These are phyloP conservation scores for Penicillium decumbens DNA, from an alignment of 2,329 filamentous ascomycete genomes.

Conservation along the genomic window DNA sequence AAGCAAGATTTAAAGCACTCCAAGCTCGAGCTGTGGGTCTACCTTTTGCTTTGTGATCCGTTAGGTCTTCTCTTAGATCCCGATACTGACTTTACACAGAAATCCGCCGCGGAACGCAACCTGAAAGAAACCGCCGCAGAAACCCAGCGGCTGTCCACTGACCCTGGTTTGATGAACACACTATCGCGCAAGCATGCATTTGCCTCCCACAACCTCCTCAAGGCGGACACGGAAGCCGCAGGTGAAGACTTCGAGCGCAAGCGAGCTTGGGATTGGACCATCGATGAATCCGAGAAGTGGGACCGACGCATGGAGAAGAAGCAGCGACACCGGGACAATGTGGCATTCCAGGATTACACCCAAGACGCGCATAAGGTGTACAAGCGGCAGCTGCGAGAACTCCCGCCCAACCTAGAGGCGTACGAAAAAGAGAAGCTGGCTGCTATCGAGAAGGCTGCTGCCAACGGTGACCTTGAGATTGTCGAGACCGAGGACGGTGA, in stretches of 20 bases:
- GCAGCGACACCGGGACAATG: conserved; percentile 71
- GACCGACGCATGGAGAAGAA: conserved; percentile 87
- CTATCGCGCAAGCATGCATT: conserved; percentile 82
- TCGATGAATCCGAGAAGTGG: conserved; percentile 92
- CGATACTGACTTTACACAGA: conserved; percentile 31
- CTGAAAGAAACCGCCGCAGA: conserved; percentile 79
- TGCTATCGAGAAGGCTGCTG: conserved; percentile 78
- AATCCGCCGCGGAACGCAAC: conserved; percentile 53
- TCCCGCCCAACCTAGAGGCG: conserved; percentile 71
- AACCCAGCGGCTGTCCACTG: conserved; percentile 70
- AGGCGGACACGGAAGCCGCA: conserved; percentile 77
- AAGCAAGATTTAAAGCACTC: conserved; percentile 80
- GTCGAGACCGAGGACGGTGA: conserved; percentile 95
- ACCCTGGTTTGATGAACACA: conserved; percentile 70
- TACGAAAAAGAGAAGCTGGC: conserved; percentile 84
- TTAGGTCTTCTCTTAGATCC: neutral
- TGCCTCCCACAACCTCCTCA: conserved; percentile 86
- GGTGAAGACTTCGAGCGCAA: conserved; percentile 96
- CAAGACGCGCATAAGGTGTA: conserved; percentile 89
- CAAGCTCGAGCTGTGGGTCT: conserved; percentile 64
- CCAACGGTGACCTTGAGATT: conserved; percentile 79
- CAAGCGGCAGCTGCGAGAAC: conserved; percentile 77
- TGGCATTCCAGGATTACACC: conserved; percentile 83
- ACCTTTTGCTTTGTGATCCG: neutral
- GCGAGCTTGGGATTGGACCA: conserved; percentile 96